Percentiles rank a stretch among this genome's conserved stretches.
Evolutionary conservation across 2,329 filamentous ascomycete genomes (phyloP).

Genomic region (Beauveria varroae): DNA sequence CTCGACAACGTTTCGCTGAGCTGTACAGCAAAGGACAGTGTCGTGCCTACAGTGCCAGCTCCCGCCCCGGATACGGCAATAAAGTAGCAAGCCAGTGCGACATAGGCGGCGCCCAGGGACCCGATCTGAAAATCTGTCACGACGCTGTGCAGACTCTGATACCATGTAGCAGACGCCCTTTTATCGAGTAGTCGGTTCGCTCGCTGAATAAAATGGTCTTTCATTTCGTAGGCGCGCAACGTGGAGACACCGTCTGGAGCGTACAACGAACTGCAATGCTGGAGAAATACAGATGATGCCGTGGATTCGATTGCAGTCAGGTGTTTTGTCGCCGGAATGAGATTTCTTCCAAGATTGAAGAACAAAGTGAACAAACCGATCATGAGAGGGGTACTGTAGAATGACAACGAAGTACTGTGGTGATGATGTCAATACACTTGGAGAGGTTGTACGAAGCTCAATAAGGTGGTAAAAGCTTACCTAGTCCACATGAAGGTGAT

Average conservation of each 20-base stretch:
- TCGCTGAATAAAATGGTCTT: conserved; percentile 52
- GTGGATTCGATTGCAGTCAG: conserved; percentile 63
- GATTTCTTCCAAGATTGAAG: conserved; percentile 45
- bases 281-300: conserved; percentile 62
- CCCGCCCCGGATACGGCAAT: conserved; percentile 52
- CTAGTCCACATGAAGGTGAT: neutral
- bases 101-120: conserved; percentile 55
- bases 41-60: conserved; percentile 58
- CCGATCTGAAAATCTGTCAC: conserved; percentile 63
- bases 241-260: conserved; percentile 60
- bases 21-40: conserved; percentile 57
- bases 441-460: neutral
- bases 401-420: conserved; percentile 44
- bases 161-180: conserved; percentile 53
- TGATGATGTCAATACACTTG: neutral
- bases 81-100: conserved; percentile 49
- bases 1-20: conserved; percentile 52
- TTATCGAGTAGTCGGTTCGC: conserved; percentile 35
- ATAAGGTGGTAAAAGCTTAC: neutral
- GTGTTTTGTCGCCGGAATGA: conserved; percentile 56
- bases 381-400: conserved; percentile 51
- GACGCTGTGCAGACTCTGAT: conserved; percentile 59
- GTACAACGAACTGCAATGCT: conserved; percentile 52
- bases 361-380: conserved; percentile 45
- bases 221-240: conserved; percentile 61